Percentiles rank a stretch among this genome's conserved stretches.
Conservation (phyloP, 164 flowering plant species). For the Vitis riparia region DNA sequence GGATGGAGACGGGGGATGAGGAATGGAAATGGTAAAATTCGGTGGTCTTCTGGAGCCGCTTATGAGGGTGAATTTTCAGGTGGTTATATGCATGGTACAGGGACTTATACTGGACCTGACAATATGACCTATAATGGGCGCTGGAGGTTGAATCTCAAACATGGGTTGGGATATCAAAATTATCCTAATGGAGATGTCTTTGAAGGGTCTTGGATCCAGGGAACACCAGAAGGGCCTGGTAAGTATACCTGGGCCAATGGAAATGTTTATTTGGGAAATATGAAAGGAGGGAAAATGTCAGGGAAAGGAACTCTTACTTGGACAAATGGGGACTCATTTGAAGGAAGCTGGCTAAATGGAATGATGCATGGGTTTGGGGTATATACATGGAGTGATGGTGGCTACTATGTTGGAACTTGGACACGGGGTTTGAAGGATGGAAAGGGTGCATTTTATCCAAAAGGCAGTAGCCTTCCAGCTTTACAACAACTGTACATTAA, state of each 20-base stretch:
- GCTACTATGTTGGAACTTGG: slow-evolving; percentile 96
- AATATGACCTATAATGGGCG: slow-evolving; percentile 69
- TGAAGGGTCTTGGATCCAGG: slow-evolving; percentile 97
- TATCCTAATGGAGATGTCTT: slow-evolving; percentile 83
- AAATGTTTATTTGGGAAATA: slow-evolving; percentile 79
- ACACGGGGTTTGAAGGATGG: slow-evolving; percentile 94
- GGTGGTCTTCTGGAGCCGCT: slow-evolving; percentile 76
- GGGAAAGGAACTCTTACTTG: slow-evolving; percentile 93
- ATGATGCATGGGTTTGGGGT: slow-evolving; percentile 96
- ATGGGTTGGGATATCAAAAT: slow-evolving; percentile 81
- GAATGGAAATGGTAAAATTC: slow-evolving; percentile 73
- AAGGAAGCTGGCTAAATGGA: slow-evolving; percentile 93
- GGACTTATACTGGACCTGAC: slow-evolving; percentile 59
- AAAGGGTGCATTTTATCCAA: slow-evolving; percentile 90
- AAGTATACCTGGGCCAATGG: slow-evolving; percentile 94
- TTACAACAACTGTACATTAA: slow-evolving; percentile 67
- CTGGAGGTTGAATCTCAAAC: slow-evolving; percentile 85
- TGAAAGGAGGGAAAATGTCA: slow-evolving; percentile 95
- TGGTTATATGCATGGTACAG: slow-evolving; percentile 86
- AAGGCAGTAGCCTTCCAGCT: slow-evolving; percentile 66
- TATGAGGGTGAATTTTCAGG: slow-evolving; percentile 96
- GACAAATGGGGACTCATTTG: slow-evolving; percentile 86
- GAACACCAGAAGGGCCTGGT: slow-evolving; percentile 84
- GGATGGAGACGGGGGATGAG: slow-evolving; percentile 94
- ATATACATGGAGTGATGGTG: slow-evolving; percentile 89